Evolutionary conservation across 495 filamentous ascomycete species (phyloP).

Genomic region (Talaromyces liani): DNA sequence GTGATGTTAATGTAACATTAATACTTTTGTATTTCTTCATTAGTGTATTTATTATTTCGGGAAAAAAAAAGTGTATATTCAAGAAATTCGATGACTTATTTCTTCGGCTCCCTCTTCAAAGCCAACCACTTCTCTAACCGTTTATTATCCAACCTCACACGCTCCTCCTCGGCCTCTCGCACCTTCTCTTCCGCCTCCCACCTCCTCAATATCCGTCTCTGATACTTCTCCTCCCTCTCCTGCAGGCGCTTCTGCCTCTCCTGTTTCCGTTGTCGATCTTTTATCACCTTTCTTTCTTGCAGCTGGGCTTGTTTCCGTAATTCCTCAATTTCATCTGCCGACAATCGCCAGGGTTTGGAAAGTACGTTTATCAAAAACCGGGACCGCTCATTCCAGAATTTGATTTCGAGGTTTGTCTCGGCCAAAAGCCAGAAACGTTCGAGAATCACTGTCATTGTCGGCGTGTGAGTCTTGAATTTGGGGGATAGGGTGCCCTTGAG

Average conservation of each 20-base stretch:
- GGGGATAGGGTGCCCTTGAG: slow-evolving; percentile 63
- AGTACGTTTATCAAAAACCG: slow-evolving; percentile 60
- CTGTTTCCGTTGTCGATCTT: slow-evolving; percentile 30
- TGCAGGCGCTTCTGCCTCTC: slow-evolving; percentile 26
- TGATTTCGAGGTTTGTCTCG: slow-evolving; percentile 68
- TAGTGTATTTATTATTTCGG: slow-evolving; percentile 3
- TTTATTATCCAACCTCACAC: slow-evolving; percentile 17
- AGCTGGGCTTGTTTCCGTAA: slow-evolving; percentile 45
- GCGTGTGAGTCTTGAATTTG: background rate
- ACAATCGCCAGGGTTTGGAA: slow-evolving; percentile 58
- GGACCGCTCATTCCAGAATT: slow-evolving; percentile 62
- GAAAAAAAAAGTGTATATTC: background rate
- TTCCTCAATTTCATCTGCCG: slow-evolving; percentile 41
- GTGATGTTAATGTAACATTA: slow-evolving; percentile 5
- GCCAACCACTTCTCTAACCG: slow-evolving; percentile 5
- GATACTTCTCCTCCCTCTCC: slow-evolving; percentile 31
- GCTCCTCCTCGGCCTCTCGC: slow-evolving; percentile 27
- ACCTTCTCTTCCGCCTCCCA: slow-evolving; percentile 35
- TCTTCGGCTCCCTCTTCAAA: background rate
- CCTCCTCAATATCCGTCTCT: slow-evolving; percentile 22
- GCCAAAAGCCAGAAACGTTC: slow-evolving; percentile 54
- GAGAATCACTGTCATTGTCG: slow-evolving; percentile 55
- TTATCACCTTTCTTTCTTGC: slow-evolving; percentile 30
- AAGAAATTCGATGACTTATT: too few relatives aligned
- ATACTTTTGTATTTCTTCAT: slow-evolving; percentile 10